phyloP scores from a whole-genome alignment of 2,329 filamentous ascomycete genomes.

The Huntiella bhutanensis region DNA sequence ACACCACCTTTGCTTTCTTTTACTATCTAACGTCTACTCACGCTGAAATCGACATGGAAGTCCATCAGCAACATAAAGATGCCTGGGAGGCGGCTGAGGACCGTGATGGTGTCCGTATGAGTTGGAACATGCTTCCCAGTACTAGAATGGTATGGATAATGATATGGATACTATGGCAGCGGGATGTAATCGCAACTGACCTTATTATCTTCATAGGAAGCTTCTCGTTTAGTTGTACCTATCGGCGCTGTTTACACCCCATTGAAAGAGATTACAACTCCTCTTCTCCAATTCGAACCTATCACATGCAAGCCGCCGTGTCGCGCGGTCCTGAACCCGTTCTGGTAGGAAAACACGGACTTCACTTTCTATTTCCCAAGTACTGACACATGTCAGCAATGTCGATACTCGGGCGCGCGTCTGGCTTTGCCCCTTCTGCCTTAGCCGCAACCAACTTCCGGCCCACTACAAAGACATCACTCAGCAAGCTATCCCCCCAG shows the following conservation, averaged over 20 bases:
- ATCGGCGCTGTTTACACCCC: slow-evolving; percentile 94
- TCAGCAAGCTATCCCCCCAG: slow-evolving; percentile 61
- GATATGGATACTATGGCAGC: slow-evolving; percentile 22
- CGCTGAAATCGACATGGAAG: not conserved
- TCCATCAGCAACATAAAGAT: slow-evolving; percentile 41
- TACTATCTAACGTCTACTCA: not conserved
- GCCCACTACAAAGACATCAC: slow-evolving; percentile 84
- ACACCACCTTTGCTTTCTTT: not conserved
- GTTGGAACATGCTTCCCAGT: slow-evolving; percentile 98
- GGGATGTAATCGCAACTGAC: not conserved
- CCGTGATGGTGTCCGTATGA: slow-evolving; percentile 82
- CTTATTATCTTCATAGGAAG: slow-evolving; percentile 43
- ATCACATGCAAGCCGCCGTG: slow-evolving; percentile 94
- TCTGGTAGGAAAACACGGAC: slow-evolving; percentile 45
- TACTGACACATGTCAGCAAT: slow-evolving; percentile 32
- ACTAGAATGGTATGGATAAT: slow-evolving; percentile 67
- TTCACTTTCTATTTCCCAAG: slow-evolving; percentile 1
- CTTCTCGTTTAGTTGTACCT: slow-evolving; percentile 80
- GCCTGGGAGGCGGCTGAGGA: slow-evolving; percentile 95
- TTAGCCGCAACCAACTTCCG: slow-evolving; percentile 65
- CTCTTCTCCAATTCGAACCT: slow-evolving; percentile 84
- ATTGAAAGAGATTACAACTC: slow-evolving; percentile 80
- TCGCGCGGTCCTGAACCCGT: slow-evolving; percentile 88
- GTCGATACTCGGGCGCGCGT: slow-evolving; percentile 68
- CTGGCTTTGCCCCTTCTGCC: slow-evolving; percentile 80